Conservation (phyloP, 257 asterid genomes). For the Rubia yunnanensis region DNA sequence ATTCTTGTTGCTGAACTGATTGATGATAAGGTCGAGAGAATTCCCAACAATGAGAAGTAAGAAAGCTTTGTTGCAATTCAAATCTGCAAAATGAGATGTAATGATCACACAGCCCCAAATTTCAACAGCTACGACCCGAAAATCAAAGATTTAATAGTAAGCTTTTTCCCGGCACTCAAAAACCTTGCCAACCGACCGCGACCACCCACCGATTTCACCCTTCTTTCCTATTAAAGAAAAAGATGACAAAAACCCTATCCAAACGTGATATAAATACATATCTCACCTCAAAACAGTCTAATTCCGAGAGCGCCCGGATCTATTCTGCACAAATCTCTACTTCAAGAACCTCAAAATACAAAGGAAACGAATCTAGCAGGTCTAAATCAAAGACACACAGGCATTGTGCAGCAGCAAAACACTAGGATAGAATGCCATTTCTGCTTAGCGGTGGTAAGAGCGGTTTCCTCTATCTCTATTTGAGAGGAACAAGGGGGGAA, state of each 20-base stretch:
- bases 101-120: background rate
- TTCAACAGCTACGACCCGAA: constrained; percentile 5
- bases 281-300: background rate
- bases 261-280: background rate
- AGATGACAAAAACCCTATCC: constrained; percentile 3
- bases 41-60: no score
- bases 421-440: background rate
- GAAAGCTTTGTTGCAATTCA: background rate
- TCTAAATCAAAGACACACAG: background rate
- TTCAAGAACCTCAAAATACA: background rate
- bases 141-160: background rate
- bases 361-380: background rate
- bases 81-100: constrained; percentile 11
- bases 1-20: constrained; percentile 10
- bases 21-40: no score
- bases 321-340: background rate
- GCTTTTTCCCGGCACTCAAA: background rate
- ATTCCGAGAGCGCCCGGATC: background rate
- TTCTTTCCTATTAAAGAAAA: background rate
- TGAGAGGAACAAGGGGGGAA: background rate
- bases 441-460: no score
- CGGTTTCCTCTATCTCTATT: no score
- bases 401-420: constrained; percentile 2
- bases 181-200: constrained; percentile 3
- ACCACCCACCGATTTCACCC: constrained; percentile 1